Conservation (phyloP, 306 rosid genomes). For the Sophora flavescens region DNA sequence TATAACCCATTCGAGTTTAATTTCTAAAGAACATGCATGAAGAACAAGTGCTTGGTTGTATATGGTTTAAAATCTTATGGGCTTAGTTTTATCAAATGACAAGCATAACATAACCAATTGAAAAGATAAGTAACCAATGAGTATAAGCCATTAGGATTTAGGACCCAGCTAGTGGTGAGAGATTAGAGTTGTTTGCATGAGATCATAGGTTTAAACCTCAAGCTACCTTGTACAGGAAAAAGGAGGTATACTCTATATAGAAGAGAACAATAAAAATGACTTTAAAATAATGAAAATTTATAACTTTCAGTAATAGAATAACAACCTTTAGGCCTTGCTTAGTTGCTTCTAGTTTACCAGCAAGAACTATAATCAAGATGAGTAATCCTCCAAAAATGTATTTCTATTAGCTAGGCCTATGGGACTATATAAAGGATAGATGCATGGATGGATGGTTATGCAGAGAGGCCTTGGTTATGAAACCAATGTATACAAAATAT, state of each 20-base stretch:
- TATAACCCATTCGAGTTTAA: neutral
- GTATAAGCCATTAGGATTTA: neutral
- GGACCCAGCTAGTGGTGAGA: neutral
- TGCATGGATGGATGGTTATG: no score
- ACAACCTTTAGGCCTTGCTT: neutral
- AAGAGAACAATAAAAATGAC: neutral
- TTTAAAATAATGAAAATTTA: neutral
- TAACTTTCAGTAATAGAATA: neutral
- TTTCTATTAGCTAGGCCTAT: neutral
- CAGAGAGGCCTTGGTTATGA: neutral
- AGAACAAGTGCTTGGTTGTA: neutral
- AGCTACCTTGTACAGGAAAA: neutral
- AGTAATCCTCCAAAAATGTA: conserved; percentile 11
- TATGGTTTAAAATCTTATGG: neutral
- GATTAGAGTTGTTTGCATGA: neutral
- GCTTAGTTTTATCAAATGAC: conserved; percentile 13
- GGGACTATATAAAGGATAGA: neutral
- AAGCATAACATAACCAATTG: neutral
- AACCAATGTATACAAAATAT: conserved; percentile 6
- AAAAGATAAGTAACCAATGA: neutral
- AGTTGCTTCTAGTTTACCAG: conserved; percentile 19
- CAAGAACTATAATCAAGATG: conserved; percentile 20
- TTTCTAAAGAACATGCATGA: conserved; percentile 7
- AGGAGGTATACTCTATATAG: neutral
- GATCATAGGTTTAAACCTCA: neutral